These are phyloP conservation scores for Rauvolfia tetraphylla DNA, from an alignment of 257 asterid species.

Conservation along the genomic window DNA sequence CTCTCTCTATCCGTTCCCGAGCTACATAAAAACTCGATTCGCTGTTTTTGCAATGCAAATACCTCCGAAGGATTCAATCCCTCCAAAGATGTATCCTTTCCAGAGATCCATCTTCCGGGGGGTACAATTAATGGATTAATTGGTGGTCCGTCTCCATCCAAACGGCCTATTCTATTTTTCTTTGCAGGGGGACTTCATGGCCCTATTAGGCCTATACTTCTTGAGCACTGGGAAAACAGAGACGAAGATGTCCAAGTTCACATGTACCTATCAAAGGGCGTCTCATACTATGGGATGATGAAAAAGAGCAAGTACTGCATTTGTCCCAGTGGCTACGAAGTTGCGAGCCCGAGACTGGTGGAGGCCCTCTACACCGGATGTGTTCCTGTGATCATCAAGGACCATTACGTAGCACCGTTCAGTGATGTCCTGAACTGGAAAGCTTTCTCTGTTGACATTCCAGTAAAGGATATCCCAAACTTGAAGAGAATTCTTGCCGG, in stretches of 20 bases:
- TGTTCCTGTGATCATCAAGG: constrained; percentile 77
- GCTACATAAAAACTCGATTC: constrained; percentile 28
- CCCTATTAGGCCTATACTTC: constrained; percentile 72
- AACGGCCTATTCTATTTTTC: constrained; percentile 26
- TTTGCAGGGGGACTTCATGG: constrained; percentile 78
- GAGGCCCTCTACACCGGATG: constrained; percentile 80
- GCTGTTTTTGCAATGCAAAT: constrained; percentile 34
- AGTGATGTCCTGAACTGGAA: constrained; percentile 76
- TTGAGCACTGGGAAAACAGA: constrained; percentile 68
- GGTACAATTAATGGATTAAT: constrained; percentile 26
- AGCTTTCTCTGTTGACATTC: constrained; percentile 50
- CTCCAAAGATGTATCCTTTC: constrained; percentile 29
- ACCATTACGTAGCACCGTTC: constrained; percentile 61
- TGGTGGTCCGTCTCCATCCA: constrained; percentile 36
- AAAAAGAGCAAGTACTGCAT: constrained; percentile 63
- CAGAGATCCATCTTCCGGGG: constrained; percentile 31
- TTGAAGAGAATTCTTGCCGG: constrained; percentile 48
- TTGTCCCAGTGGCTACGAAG: constrained; percentile 92
- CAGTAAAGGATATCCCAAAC: constrained; percentile 61
- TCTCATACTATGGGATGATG: constrained; percentile 73
- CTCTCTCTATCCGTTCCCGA: constrained; percentile 30
- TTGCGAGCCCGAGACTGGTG: constrained; percentile 85
- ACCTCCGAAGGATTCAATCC: constrained; percentile 33
- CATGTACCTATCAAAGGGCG: constrained; percentile 51
- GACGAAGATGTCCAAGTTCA: constrained; percentile 62